Conservation (phyloP, 257 asterid genomes). For the Datura wrightii region DNA sequence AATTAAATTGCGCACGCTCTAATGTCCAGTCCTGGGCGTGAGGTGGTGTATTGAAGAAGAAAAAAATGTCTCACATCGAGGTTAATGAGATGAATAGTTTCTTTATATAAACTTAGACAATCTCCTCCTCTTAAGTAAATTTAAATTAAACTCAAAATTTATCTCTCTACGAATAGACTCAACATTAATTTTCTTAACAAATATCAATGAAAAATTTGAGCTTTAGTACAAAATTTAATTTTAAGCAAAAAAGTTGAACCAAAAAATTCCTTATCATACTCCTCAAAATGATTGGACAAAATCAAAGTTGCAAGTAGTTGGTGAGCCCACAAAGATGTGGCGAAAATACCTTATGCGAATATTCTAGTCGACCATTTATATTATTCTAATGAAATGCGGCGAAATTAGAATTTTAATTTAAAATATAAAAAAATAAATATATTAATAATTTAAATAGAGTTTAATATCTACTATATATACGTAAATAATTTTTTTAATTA, state of each 20-base stretch:
- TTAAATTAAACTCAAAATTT: too few relatives aligned
- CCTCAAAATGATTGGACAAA: not conserved
- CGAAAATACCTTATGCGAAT: not conserved
- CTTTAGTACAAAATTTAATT: not conserved
- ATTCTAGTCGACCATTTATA: not conserved
- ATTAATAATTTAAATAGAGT: rapidly evolving
- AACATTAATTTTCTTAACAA: not conserved
- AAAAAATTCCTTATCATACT: not conserved
- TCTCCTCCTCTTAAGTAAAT: too few relatives aligned
- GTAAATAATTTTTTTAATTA: too few relatives aligned
- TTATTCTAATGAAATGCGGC: too few relatives aligned
- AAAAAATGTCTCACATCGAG: too few relatives aligned
- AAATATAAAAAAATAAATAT: not conserved
- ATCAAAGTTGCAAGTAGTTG: not conserved
- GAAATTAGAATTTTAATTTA: not conserved
- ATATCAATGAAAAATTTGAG: not conserved
- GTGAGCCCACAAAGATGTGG: not conserved
- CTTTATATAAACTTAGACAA: too few relatives aligned
- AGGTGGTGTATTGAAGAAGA: too few relatives aligned
- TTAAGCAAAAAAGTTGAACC: not conserved
- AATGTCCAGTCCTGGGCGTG: not conserved
- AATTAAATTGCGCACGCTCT: too few relatives aligned
- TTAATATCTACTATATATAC: too few relatives aligned
- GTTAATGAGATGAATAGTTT: too few relatives aligned
- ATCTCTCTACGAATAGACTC: too few relatives aligned